Percentiles rank a stretch among this genome's conserved stretches.
These are phyloP conservation scores for Liquidambar formosana DNA, from an alignment of 164 flowering plant species.

Conservation along the genomic window DNA sequence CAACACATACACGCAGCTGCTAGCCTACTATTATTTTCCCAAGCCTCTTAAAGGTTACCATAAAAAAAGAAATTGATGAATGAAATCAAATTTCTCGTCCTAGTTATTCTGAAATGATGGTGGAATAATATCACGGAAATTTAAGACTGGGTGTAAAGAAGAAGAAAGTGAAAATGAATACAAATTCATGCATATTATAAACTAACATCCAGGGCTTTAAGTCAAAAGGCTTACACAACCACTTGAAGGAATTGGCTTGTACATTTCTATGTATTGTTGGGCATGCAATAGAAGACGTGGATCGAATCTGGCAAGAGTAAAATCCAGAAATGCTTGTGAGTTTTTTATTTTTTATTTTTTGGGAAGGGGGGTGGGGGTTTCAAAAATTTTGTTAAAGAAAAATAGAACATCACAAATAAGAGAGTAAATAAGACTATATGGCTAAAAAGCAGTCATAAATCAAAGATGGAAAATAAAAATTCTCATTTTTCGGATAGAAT, in stretches of 20 bases:
- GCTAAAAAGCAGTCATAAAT: not conserved
- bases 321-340: not conserved
- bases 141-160: not conserved
- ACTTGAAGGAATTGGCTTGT: slow-evolving; percentile 77
- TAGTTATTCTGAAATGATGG: too few species aligned
- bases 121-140: too few species aligned
- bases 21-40: too few species aligned
- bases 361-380: not conserved
- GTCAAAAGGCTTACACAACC: slow-evolving; percentile 57
- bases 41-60: too few species aligned
- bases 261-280: slow-evolving; percentile 85
- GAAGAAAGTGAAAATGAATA: not conserved
- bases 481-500: not conserved
- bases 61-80: too few species aligned
- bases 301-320: slow-evolving; percentile 61
- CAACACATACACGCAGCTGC: too few species aligned
- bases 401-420: not conserved
- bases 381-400: too few species aligned
- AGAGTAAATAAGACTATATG: not conserved
- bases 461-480: not conserved
- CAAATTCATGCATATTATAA: not conserved
- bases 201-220: not conserved
- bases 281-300: slow-evolving; percentile 84
- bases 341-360: too few species aligned
- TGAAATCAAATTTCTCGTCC: too few species aligned